A percentile compares a stretch with the other conserved stretches of the same genome.
Evolutionary conservation across 768 basidiomycete species (phyloP).

Genomic region (Xerocomus spinulosus): DNA sequence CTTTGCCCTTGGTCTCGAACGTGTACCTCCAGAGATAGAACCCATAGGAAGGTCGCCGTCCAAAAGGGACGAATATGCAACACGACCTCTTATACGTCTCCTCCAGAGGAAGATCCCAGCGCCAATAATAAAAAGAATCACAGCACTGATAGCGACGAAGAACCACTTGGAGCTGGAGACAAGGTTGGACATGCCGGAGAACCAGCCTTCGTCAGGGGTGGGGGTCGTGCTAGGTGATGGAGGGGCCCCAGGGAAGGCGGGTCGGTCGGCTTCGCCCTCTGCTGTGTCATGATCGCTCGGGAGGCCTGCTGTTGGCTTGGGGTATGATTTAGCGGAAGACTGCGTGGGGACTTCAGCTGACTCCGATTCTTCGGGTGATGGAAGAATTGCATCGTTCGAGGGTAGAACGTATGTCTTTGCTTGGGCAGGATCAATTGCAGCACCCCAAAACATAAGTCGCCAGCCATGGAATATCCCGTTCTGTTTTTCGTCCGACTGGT

Average conservation of each 20-base stretch:
- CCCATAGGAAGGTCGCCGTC: slow-evolving; percentile 78
- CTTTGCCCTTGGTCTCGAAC: slow-evolving; percentile 55
- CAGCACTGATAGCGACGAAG: slow-evolving; percentile 77
- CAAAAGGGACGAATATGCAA: slow-evolving; percentile 55
- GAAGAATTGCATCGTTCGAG: slow-evolving; percentile 44
- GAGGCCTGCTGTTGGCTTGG: slow-evolving; percentile 84
- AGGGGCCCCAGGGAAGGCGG: slow-evolving; percentile 53
- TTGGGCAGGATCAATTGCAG: slow-evolving; percentile 65
- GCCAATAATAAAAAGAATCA: slow-evolving; percentile 67
- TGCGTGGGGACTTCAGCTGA: slow-evolving; percentile 36
- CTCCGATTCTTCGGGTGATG: slow-evolving; percentile 44
- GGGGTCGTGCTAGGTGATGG: slow-evolving; percentile 41
- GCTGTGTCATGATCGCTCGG: slow-evolving; percentile 82
- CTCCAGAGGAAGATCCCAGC: slow-evolving; percentile 78
- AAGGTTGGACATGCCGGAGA: slow-evolving; percentile 70
- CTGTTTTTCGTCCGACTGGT: slow-evolving; percentile 57
- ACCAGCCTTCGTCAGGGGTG: slow-evolving; percentile 81
- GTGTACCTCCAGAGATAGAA: slow-evolving; percentile 44
- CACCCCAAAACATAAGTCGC: slow-evolving; percentile 92
- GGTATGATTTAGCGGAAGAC: slow-evolving; percentile 53
- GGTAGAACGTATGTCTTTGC: slow-evolving; percentile 62
- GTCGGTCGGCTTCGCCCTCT: slow-evolving; percentile 74
- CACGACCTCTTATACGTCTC: slow-evolving; percentile 42
- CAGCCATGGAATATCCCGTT: slow-evolving; percentile 80
- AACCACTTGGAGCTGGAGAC: slow-evolving; percentile 83